A percentile compares a stretch with the other conserved stretches of the same genome.
Evolutionary conservation across 106 monocot species (phyloP).

Genomic region (Xerophyta viscosa): DNA sequence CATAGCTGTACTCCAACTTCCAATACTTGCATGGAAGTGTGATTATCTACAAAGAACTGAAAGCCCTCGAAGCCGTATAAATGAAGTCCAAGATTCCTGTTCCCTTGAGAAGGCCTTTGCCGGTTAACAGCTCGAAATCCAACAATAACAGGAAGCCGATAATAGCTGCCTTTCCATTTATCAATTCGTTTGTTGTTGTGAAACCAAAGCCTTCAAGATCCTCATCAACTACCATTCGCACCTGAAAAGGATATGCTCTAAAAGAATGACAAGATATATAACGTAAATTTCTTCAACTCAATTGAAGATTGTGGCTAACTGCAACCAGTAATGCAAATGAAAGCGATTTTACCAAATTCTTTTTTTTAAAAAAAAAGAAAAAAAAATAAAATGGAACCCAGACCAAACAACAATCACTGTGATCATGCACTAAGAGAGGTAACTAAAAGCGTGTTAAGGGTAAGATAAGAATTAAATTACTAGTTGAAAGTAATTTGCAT

Average conservation of each 20-base stretch:
- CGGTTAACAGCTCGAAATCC: constrained; percentile 92
- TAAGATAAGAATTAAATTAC: too few relatives aligned
- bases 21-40: background rate
- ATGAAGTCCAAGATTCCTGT: constrained; percentile 97
- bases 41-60: constrained; percentile 15
- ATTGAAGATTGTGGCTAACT: too few relatives aligned
- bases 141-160: constrained; percentile 72
- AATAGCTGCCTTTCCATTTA: constrained; percentile 76
- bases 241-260: constrained; percentile 26
- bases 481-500: too few relatives aligned
- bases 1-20: background rate
- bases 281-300: background rate
- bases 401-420: too few relatives aligned
- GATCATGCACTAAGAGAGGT: too few relatives aligned
- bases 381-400: too few relatives aligned
- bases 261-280: background rate
- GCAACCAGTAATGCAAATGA: too few relatives aligned
- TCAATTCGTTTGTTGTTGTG: constrained; percentile 45
- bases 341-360: too few relatives aligned
- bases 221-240: constrained; percentile 75
- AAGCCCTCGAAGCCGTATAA: constrained; percentile 52
- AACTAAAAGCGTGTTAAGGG: too few relatives aligned
- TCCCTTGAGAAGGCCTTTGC: constrained; percentile 98
- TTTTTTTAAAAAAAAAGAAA: too few relatives aligned
- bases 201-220: constrained; percentile 65